These are phyloP conservation scores for Ramularia endophylla DNA, from an alignment of 2,329 filamentous ascomycete species.

Conservation along the genomic window DNA sequence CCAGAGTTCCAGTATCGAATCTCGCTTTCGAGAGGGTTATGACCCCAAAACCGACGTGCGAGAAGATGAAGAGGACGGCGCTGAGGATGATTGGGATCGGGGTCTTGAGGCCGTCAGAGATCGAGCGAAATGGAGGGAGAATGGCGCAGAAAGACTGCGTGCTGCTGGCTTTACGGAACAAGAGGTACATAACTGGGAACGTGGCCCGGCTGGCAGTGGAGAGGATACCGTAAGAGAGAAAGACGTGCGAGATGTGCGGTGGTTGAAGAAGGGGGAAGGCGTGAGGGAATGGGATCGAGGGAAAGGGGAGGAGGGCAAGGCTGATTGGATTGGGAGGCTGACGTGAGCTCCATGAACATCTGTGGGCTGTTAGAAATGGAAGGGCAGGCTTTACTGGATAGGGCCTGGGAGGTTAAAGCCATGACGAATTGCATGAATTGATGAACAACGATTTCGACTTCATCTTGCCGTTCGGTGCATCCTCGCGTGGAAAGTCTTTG, in stretches of 20 bases:
- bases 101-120: slow-evolving; percentile 73
- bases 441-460: too few species aligned
- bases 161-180: slow-evolving; percentile 73
- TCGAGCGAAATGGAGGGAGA: slow-evolving; percentile 68
- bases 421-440: too few species aligned
- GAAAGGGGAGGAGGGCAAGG: slow-evolving; percentile 53
- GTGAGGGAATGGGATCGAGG: slow-evolving; percentile 60
- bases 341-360: neutral
- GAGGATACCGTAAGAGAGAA: slow-evolving; percentile 56
- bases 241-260: slow-evolving; percentile 44
- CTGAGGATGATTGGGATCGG: slow-evolving; percentile 66
- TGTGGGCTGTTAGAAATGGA: too few species aligned
- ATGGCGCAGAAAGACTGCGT: slow-evolving; percentile 68
- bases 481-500: too few species aligned
- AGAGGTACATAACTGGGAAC: slow-evolving; percentile 67
- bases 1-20: slow-evolving; percentile 62
- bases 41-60: slow-evolving; percentile 53
- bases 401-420: too few species aligned
- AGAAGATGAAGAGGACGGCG: slow-evolving; percentile 36
- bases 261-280: slow-evolving; percentile 40
- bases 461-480: too few species aligned
- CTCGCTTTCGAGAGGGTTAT: slow-evolving; percentile 66
- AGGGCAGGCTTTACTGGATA: too few species aligned
- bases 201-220: slow-evolving; percentile 45
- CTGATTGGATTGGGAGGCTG: slow-evolving; percentile 40